Evolutionary conservation across 768 basidiomycete species (phyloP), one percentile per base, ranked within the genome.

Genomic region (Leccinum truebloodii): DNA sequence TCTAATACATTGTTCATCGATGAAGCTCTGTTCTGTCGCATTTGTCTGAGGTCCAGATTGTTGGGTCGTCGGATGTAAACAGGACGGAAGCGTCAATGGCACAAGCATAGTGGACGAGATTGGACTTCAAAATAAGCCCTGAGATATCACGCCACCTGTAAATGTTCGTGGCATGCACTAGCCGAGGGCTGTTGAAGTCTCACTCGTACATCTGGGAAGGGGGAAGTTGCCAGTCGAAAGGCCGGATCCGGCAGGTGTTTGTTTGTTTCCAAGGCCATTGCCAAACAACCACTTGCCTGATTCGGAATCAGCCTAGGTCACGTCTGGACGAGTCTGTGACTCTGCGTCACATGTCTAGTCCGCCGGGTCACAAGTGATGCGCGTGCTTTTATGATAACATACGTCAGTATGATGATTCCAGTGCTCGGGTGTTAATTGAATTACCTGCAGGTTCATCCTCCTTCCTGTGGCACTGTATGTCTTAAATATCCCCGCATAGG

Each of bases 241-340:
- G 6, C 67, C 63, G 46, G 63, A 64, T 63, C 22, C 3, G 60
- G 63, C 18, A 58, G 50, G 61, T 18, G 73, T 66, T 65, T 72
- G 71, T 72, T 72, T 74, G 55, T 56, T 72, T 67, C 60, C 16
- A 60, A 73, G 53, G 71, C 60, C 16, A n/a, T 67, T 64, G 73
- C 65, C 65, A 72, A 72, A 72, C 54, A 72, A 59, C 34, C 49
- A 30, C 57, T 41, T 59, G 54, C 61, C 57, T 44, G 9, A 51
- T 64, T 44, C 32, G 44, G 44, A 44, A n/a, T 20, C 8, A n/a
- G 9, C n/a, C 41, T 10, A 20, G 10, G 32, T 13, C 32, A 13
- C 32, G 41, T 44, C 12, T n/a, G 18, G 41, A 37, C 35, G 35
- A 37, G 35, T 16, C 41, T 9, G 41, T 41, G 41, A 18, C 8